Evolutionary conservation across 257 asterid species (phyloP).

Genomic region (Schizonepeta tenuifolia): DNA sequence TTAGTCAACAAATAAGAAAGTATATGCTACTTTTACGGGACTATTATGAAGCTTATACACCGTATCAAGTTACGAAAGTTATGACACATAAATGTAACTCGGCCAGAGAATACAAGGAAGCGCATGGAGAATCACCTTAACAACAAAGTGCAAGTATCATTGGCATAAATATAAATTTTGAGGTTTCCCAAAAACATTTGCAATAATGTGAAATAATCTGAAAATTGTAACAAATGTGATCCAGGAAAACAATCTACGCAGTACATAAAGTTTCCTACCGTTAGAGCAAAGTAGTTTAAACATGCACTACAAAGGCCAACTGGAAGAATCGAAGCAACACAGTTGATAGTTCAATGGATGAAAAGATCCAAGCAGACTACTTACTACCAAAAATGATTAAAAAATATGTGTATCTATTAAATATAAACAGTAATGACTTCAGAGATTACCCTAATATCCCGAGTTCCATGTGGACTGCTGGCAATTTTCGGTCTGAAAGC

Average conservation of each 20-base stretch:
- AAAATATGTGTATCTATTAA: not conserved
- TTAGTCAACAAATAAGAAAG: not conserved
- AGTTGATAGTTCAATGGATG: conserved; percentile 9
- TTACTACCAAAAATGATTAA: not conserved
- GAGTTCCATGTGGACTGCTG: conserved; percentile 88
- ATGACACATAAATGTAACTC: not conserved
- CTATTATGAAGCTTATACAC: conserved; percentile 4
- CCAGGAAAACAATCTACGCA: not conserved
- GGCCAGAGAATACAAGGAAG: conserved; percentile 8
- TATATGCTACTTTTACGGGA: not conserved
- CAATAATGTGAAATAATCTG: not conserved
- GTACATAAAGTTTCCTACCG: not conserved
- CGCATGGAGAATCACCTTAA: conserved; percentile 12
- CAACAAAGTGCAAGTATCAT: not conserved
- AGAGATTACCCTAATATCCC: conserved; percentile 68
- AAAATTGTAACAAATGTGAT: not conserved
- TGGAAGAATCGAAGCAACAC: conserved; percentile 13
- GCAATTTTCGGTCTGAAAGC: conserved; percentile 97
- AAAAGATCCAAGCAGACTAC: conserved; percentile 10
- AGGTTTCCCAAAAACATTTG: not conserved
- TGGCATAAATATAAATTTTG: not conserved
- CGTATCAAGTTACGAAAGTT: not conserved
- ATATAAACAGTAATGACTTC: conserved; percentile 23
- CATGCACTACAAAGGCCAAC: conserved; percentile 17
- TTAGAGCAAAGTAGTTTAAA: conserved; percentile 9